Conservation (phyloP, 805 yeast genomes). For the Yamadazyma sp. region DNA sequence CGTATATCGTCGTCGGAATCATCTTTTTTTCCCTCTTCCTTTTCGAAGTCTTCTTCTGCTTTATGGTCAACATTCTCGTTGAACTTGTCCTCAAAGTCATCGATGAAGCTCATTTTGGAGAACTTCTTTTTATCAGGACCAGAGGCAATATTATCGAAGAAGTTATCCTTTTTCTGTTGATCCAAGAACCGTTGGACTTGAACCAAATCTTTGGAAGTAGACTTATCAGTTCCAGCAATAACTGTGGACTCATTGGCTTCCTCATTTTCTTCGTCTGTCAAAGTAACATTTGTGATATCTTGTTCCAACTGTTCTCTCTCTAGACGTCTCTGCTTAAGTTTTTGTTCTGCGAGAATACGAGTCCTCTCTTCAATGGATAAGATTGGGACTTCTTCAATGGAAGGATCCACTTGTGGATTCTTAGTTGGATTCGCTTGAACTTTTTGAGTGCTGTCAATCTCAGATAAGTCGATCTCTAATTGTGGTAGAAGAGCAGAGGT, state of each 20-base stretch:
- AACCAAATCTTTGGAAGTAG: constrained; percentile 25
- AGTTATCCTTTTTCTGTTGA: constrained; percentile 30
- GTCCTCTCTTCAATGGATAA: constrained; percentile 16
- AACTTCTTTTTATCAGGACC: constrained; percentile 20
- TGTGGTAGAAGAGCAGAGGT: constrained; percentile 32
- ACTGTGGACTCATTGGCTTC: constrained; percentile 25
- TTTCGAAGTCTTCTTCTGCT: background rate
- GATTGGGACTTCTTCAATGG: too few relatives aligned
- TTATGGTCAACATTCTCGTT: constrained; percentile 6
- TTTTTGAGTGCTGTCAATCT: background rate
- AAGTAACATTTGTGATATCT: constrained; percentile 31
- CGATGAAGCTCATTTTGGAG: constrained; percentile 31
- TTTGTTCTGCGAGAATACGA: constrained; percentile 21
- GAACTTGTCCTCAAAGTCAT: constrained; percentile 40
- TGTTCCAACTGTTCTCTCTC: constrained; percentile 24
- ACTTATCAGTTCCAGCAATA: constrained; percentile 11
- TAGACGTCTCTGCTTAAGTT: constrained; percentile 19
- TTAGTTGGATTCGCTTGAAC: background rate
- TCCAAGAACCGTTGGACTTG: constrained; percentile 35
- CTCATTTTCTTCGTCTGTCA: constrained; percentile 44
- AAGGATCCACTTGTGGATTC: too few relatives aligned
- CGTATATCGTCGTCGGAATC: constrained; percentile 2
- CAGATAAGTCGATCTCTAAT: constrained; percentile 18
- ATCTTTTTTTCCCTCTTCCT: constrained; percentile 1
- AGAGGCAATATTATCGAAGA: constrained; percentile 12